phyloP scores from a whole-genome alignment of 2,329 filamentous ascomycete species.

The Colletotrichum tropicale region DNA sequence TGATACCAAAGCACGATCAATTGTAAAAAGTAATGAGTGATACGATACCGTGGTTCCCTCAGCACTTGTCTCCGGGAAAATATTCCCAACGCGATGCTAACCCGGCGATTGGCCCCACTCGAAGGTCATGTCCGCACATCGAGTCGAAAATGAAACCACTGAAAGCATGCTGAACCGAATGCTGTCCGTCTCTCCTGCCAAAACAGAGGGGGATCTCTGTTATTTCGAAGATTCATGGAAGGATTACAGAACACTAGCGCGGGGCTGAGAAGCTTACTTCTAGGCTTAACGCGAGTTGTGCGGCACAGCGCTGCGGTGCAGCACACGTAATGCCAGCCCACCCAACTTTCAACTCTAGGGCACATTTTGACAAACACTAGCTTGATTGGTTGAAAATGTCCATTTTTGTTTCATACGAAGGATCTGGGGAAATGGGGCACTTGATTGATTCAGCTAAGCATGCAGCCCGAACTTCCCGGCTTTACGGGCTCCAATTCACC shows the following conservation, averaged over 20 bases:
- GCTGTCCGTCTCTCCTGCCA: too few species aligned
- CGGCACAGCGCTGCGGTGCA: background rate
- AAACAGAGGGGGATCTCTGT: background rate
- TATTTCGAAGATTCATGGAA: background rate
- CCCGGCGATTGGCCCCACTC: background rate
- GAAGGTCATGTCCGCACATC: background rate
- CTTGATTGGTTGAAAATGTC: background rate
- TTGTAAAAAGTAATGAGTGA: background rate
- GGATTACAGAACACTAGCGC: background rate
- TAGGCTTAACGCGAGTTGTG: background rate
- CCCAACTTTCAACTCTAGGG: background rate
- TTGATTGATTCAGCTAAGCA: background rate
- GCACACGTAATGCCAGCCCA: background rate
- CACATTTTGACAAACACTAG: background rate
- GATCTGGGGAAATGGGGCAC: background rate
- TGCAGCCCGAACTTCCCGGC: background rate
- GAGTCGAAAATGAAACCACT: background rate
- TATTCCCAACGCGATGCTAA: fast-evolving
- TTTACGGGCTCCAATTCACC: background rate
- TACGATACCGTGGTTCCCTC: background rate
- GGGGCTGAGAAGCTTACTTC: background rate
- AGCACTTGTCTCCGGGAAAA: background rate
- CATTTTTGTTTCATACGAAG: background rate
- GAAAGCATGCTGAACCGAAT: fast-evolving
- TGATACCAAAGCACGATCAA: background rate